These are phyloP conservation scores for Yamadazyma tumulicola DNA, from an alignment of 805 yeast species.

Conservation along the genomic window DNA sequence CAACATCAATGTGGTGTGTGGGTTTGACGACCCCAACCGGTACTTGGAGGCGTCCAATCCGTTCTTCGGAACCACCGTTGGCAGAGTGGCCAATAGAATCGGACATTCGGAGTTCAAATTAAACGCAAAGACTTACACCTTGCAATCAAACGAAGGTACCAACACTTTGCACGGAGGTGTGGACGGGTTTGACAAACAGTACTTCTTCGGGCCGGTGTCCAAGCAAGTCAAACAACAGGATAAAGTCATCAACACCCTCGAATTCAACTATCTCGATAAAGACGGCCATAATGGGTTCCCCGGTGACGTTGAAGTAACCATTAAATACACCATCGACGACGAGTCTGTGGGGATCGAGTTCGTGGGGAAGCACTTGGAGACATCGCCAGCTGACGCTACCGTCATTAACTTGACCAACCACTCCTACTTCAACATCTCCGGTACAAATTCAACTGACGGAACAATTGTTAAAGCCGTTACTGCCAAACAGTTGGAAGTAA, in stretches of 20 bases:
- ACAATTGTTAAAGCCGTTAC: conserved; percentile 32
- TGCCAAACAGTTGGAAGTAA: conserved; percentile 41
- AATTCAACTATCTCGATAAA: conserved; percentile 41
- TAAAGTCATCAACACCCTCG: conserved; percentile 20
- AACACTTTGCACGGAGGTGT: conserved; percentile 55
- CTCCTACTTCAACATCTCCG: conserved; percentile 52
- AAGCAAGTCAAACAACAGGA: conserved; percentile 26
- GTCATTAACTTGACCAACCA: conserved; percentile 60
- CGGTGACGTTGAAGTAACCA: conserved; percentile 47
- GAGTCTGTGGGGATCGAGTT: conserved; percentile 47
- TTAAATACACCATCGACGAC: conserved; percentile 42
- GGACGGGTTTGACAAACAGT: conserved; percentile 48
- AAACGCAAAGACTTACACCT: conserved; percentile 36
- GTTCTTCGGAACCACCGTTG: conserved; percentile 62
- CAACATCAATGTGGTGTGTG: conserved; percentile 38
- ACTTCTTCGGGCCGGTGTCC: conserved; percentile 53
- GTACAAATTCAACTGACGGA: conserved; percentile 27
- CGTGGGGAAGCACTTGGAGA: conserved; percentile 31
- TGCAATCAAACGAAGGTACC: conserved; percentile 40
- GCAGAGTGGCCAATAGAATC: conserved; percentile 63
- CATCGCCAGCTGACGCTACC: conserved; percentile 39
- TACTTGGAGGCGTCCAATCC: conserved; percentile 38
- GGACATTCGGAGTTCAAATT: conserved; percentile 40
- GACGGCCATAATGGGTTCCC: conserved; percentile 59
- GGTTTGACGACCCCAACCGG: conserved; percentile 31